phyloP scores from a whole-genome alignment of 2,329 filamentous ascomycete genomes.

The Aspergillus oerlinghausenensis region DNA sequence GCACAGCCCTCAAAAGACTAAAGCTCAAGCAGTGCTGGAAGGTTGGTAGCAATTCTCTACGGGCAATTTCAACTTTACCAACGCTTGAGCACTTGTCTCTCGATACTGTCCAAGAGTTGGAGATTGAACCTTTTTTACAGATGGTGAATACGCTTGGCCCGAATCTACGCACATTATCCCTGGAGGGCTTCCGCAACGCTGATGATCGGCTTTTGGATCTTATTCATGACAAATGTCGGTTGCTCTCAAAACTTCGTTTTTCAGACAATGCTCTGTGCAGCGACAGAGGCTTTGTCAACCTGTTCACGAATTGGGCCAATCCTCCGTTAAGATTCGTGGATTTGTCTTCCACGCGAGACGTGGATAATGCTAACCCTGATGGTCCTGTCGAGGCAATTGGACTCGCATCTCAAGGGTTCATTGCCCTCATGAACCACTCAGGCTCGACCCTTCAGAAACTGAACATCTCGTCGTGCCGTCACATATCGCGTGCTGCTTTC shows the following conservation, averaged over 20 bases:
- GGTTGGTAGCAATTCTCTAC: slow-evolving; percentile 62
- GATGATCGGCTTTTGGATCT: slow-evolving; percentile 66
- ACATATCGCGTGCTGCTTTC: slow-evolving; percentile 70
- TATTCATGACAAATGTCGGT: slow-evolving; percentile 65
- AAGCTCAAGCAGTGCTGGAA: slow-evolving; percentile 80
- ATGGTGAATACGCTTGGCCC: slow-evolving; percentile 61
- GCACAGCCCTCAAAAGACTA: slow-evolving; percentile 65
- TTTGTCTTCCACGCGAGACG: slow-evolving; percentile 69
- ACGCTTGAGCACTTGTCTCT: slow-evolving; percentile 72
- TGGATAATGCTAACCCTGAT: slow-evolving; percentile 67
- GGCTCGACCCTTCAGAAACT: slow-evolving; percentile 61
- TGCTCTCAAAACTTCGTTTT: slow-evolving; percentile 72
- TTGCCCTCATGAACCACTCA: slow-evolving; percentile 79
- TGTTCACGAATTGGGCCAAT: slow-evolving; percentile 77
- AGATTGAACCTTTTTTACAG: slow-evolving; percentile 54
- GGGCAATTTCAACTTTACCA: slow-evolving; percentile 57
- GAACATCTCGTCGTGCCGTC: slow-evolving; percentile 78
- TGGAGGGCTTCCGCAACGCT: slow-evolving; percentile 62
- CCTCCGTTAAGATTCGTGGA: slow-evolving; percentile 66
- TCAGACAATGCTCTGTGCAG: slow-evolving; percentile 71
- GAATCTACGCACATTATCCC: slow-evolving; percentile 69
- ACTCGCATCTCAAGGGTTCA: slow-evolving; percentile 70
- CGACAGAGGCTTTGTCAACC: slow-evolving; percentile 64
- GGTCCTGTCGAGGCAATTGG: slow-evolving; percentile 62
- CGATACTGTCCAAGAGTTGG: slow-evolving; percentile 55